Conservation (phyloP, 2,329 filamentous ascomycete species). For the Karstenula rhodostoma region DNA sequence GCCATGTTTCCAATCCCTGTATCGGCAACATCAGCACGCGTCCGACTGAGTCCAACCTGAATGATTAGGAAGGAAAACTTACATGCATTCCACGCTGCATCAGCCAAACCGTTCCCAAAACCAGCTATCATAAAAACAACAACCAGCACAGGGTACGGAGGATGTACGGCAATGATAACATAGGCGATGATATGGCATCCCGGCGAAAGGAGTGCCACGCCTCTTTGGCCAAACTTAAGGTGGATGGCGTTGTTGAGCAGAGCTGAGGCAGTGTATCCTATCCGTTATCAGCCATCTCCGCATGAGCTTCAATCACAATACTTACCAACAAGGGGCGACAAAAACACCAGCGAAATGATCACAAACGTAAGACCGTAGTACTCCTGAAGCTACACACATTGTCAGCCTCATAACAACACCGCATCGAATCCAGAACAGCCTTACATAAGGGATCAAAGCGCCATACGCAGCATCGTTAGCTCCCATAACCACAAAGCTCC, state of each 20-base stretch:
- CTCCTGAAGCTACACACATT: conserved; percentile 59
- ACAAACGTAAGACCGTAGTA: conserved; percentile 71
- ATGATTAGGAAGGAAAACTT: background rate
- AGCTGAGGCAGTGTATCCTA: conserved; percentile 69
- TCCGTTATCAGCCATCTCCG: background rate
- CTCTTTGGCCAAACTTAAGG: conserved; percentile 71
- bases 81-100: conserved; percentile 63
- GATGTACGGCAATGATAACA: conserved; percentile 70
- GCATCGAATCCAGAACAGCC: background rate
- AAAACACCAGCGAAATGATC: conserved; percentile 71
- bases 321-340: conserved; percentile 64
- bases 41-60: no score
- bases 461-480: conserved; percentile 74
- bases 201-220: conserved; percentile 72
- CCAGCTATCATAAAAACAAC: conserved; percentile 71
- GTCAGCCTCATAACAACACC: conserved; percentile 12
- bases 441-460: conserved; percentile 61
- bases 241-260: conserved; percentile 72
- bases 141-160: conserved; percentile 72
- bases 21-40: conserved; percentile 32
- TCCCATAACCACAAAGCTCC: conserved; percentile 71
- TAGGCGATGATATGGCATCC: conserved; percentile 71
- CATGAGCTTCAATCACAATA: background rate
- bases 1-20: conserved; percentile 72
- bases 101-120: conserved; percentile 75